These are phyloP conservation scores for Piper longum DNA, from an alignment of 164 flowering plant genomes.

Conservation along the genomic window DNA sequence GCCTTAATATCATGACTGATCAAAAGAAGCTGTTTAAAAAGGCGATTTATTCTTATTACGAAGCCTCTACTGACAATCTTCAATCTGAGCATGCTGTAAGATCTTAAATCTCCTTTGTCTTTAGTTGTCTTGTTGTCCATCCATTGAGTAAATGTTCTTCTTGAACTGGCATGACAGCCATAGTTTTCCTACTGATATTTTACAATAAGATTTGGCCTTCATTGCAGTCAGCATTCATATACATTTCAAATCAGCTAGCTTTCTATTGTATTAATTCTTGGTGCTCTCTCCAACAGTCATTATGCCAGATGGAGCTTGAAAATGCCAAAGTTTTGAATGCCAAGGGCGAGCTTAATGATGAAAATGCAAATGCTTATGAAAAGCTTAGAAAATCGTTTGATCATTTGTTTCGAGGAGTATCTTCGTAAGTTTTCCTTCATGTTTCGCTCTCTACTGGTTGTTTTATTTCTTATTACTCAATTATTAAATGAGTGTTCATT, in stretches of 20 bases:
- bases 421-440: constrained; percentile 48
- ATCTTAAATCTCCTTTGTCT: constrained; percentile 1
- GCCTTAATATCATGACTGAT: constrained; percentile 67
- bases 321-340: constrained; percentile 85
- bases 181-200: too few species aligned
- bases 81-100: constrained; percentile 90
- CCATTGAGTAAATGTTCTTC: too few species aligned
- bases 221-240: too few species aligned
- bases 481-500: background rate
- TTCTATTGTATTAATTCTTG: too few species aligned
- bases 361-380: constrained; percentile 72
- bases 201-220: too few species aligned
- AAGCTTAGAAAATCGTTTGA: constrained; percentile 89
- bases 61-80: constrained; percentile 65
- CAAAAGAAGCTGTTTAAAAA: constrained; percentile 80
- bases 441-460: background rate
- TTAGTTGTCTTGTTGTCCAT: too few species aligned
- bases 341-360: constrained; percentile 94
- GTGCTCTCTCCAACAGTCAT: constrained; percentile 34
- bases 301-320: constrained; percentile 88
- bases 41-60: constrained; percentile 64
- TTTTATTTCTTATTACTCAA: background rate
- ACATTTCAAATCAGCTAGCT: too few species aligned
- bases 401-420: constrained; percentile 71
- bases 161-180: too few species aligned